Evolutionary conservation across 108 stramenopile species (phyloP).

Genomic region (Schizochytrium sp.): DNA sequence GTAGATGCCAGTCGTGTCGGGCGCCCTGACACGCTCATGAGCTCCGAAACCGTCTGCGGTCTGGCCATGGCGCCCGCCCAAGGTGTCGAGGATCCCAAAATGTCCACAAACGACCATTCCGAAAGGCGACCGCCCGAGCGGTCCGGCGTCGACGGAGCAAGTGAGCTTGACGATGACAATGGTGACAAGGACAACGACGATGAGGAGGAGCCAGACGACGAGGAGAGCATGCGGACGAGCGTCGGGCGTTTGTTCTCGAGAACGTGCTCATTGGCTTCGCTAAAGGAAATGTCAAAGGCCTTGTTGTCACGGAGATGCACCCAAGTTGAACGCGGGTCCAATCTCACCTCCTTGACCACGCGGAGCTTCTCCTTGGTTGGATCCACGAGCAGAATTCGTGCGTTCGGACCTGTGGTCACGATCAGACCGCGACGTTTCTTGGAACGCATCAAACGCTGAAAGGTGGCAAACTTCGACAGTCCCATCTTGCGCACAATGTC

Average conservation of each 20-base stretch:
- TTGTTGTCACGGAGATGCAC: background rate
- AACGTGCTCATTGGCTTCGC: background rate
- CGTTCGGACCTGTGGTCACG: background rate
- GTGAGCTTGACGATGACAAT: too few relatives aligned
- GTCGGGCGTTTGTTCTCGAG: background rate
- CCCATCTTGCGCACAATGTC: background rate
- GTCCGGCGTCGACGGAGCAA: too few relatives aligned
- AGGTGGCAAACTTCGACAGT: background rate
- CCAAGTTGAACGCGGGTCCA: background rate
- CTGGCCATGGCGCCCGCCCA: background rate
- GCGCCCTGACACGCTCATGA: background rate
- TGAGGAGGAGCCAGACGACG: too few relatives aligned
- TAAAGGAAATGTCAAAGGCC: background rate
- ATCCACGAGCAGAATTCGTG: background rate
- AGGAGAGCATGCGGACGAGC: too few relatives aligned
- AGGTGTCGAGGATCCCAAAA: background rate
- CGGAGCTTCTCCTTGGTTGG: background rate
- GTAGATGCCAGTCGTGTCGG: background rate
- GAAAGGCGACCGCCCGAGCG: too few relatives aligned
- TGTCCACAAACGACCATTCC: background rate
- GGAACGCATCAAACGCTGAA: background rate
- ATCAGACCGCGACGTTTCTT: constrained; percentile 1
- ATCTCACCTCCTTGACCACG: background rate
- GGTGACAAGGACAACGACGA: too few relatives aligned
- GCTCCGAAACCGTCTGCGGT: background rate